A percentile compares a stretch with the other conserved stretches of the same genome.
Conservation (phyloP, 129 eudicot species). For the Flaveria robusta region DNA sequence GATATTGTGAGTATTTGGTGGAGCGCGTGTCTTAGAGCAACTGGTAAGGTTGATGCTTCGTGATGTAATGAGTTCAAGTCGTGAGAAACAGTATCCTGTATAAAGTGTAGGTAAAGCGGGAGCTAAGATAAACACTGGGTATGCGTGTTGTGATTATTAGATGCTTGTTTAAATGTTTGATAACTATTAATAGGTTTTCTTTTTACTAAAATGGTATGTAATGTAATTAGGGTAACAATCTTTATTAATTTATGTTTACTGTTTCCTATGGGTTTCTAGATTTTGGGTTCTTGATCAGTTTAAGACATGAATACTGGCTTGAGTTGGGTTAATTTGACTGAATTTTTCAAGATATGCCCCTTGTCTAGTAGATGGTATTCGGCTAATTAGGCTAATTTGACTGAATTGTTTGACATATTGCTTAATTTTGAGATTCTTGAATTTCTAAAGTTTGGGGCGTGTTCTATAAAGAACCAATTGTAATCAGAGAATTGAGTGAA, state of each 20-base stretch:
- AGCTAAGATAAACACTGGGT: too few species aligned
- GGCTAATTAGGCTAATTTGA: background rate
- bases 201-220: background rate
- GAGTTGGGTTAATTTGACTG: conserved; percentile 6
- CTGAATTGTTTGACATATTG: background rate
- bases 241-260: background rate
- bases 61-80: too few species aligned
- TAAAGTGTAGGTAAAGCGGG: too few species aligned
- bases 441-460: too few species aligned
- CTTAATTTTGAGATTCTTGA: too few species aligned
- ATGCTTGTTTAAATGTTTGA: conserved; percentile 3
- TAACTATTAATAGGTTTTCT: background rate
- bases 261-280: background rate
- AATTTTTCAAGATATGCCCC: background rate
- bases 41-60: too few species aligned
- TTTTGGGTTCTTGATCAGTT: background rate
- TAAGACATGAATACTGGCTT: too few species aligned
- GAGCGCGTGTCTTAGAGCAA: too few species aligned
- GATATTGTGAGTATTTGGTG: background rate
- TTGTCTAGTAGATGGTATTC: background rate
- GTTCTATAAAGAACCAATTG: too few species aligned
- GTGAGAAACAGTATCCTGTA: too few species aligned
- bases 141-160: background rate
- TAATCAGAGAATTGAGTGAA: too few species aligned
- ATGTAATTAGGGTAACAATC: background rate